Conservation (phyloP, 75 land plant species). For the Cunninghamia lanceolata region DNA sequence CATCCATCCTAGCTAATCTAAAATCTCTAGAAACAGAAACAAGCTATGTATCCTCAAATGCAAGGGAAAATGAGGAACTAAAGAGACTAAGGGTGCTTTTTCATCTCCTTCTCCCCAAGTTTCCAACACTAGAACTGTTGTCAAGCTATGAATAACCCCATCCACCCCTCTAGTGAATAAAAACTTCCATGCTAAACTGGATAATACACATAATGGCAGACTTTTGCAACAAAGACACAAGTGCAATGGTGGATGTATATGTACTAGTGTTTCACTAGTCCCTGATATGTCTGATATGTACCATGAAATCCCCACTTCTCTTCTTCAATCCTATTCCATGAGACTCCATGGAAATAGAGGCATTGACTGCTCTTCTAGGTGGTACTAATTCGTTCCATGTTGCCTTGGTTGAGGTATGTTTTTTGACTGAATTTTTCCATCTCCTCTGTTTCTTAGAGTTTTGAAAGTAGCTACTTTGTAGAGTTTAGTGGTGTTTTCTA, state of each 20-base stretch:
- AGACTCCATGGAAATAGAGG: slow-evolving; percentile 24
- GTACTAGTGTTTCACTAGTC: too few relatives aligned
- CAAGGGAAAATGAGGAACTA: slow-evolving; percentile 36
- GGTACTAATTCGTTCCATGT: slow-evolving; percentile 47
- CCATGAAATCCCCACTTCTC: too few relatives aligned
- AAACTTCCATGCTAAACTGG: slow-evolving; percentile 29
- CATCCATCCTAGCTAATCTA: slow-evolving; percentile 37
- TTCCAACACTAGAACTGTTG: not conserved
- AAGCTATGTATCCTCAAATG: slow-evolving; percentile 45
- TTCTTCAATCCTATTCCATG: too few relatives aligned
- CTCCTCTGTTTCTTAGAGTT: not conserved
- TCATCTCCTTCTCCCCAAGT: not conserved
- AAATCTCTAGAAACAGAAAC: slow-evolving; percentile 38
- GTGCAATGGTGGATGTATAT: too few relatives aligned
- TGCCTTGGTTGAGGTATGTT: slow-evolving; percentile 66
- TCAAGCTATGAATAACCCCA: slow-evolving; percentile 39
- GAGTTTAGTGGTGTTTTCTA: not conserved
- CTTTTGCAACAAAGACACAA: not conserved
- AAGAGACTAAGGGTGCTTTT: slow-evolving; percentile 3
- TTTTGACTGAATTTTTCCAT: not conserved
- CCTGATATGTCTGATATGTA: too few relatives aligned
- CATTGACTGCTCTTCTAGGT: slow-evolving; percentile 36
- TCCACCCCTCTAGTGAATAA: slow-evolving; percentile 45
- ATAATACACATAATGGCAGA: slow-evolving; percentile 33
- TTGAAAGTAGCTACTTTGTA: not conserved